Base-by-base conservation (phyloP, 495 filamentous ascomycete genomes). In the Sordaria brevicollis region DNA sequence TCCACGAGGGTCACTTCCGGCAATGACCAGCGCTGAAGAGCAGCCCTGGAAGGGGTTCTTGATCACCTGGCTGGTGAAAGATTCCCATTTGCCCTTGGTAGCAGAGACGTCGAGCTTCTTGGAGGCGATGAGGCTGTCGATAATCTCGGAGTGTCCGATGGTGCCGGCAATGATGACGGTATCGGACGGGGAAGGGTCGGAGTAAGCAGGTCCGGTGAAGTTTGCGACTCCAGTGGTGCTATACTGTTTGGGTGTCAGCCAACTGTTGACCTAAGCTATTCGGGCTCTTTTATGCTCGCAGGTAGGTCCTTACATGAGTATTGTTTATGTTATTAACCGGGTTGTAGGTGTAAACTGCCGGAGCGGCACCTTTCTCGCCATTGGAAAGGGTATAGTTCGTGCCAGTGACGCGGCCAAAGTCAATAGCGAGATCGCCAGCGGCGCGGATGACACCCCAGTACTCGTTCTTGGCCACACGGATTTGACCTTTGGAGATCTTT, bases 141-240 rank as follows among this genome's bases (percentile, higher is more conserved):
- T 86, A 13, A 91, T 74, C 15, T 78, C 76, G 0, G 89, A 91
- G 66, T 87, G 84, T 36, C 87, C 89, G 39, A 92, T 82, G 6
- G 89, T 92, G 4, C 91, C 91, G 35, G 85, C 86, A 72, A 93
- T 89, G 72, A 92, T 89, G n/a, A 88, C 85, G 0, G 79, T 82
- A 9, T 83, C 79, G 13, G 72, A 74, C 0, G 81, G 78, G 11
- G 85, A 81, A 6, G 83, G 79, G 35, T 84, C 81, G 15, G 75
- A 70, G 41, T 81, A 84, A 15, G 75, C 76, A 25, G 84, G 83
- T 1, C 85, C 84, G 9, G 72, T 71, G 74, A 86, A 86, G 69
- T 78, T 77, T 43, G 79, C 69, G 0, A 79, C 74, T 35, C 78
- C 80, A 7, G 79, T 81, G 25, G 82, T 81, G 0, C 76, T 76